These are phyloP conservation scores for Microsporum audouinii DNA, from an alignment of 2,329 filamentous ascomycete genomes.

Conservation along the genomic window DNA sequence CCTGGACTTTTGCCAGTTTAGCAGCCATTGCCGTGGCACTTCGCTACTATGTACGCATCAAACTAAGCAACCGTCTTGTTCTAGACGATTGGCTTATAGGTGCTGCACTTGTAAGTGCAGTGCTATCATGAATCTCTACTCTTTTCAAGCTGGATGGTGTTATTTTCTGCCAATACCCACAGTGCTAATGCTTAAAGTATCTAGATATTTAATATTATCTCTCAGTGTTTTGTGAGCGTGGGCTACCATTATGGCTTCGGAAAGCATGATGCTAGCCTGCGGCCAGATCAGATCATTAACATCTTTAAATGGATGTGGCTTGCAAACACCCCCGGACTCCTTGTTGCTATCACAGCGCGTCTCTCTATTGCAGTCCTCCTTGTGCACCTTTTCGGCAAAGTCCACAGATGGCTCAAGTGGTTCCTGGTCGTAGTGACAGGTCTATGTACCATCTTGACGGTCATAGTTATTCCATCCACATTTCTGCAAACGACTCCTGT, in stretches of 20 bases:
- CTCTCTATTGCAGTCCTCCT: background rate
- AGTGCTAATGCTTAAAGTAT: background rate
- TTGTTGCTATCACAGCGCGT: background rate
- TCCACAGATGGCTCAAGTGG: background rate
- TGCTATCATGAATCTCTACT: no score
- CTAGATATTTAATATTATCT: background rate
- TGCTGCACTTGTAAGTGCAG: background rate
- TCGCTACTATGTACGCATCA: background rate
- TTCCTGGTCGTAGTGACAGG: background rate
- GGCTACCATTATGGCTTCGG: background rate
- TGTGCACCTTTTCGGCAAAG: background rate
- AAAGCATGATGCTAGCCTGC: background rate
- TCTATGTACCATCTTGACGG: background rate
- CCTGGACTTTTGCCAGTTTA: background rate
- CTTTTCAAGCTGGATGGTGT: background rate
- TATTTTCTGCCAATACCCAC: background rate
- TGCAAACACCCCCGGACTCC: background rate
- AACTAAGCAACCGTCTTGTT: background rate
- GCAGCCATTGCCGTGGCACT: background rate
- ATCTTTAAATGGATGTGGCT: background rate
- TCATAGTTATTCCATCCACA: background rate
- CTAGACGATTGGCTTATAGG: background rate
- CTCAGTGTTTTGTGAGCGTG: background rate
- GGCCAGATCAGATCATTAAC: background rate
- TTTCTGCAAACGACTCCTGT: background rate